Conservation (phyloP, 2,329 filamentous ascomycete genomes). For the Arthrinium phaeospermum region DNA sequence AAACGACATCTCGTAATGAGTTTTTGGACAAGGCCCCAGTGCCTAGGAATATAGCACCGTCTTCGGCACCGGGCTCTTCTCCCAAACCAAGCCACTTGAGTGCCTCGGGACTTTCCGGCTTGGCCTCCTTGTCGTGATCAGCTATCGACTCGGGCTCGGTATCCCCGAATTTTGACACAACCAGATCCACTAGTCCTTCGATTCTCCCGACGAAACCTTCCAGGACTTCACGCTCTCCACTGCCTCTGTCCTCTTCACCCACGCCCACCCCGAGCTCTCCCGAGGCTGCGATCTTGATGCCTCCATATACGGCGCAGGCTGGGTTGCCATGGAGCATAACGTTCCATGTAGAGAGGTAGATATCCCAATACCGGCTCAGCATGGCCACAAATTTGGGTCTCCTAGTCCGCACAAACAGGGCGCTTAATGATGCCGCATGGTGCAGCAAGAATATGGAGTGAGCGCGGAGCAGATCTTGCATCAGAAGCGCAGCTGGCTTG, state of each 20-base stretch:
- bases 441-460: conserved; percentile 87
- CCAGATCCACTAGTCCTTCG: conserved; percentile 83
- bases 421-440: conserved; percentile 76
- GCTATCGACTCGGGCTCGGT: conserved; percentile 33
- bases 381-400: conserved; percentile 73
- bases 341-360: conserved; percentile 77
- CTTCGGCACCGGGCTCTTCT: conserved; percentile 69
- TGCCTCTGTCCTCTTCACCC: conserved; percentile 93
- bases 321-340: conserved; percentile 91
- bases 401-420: conserved; percentile 68
- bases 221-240: conserved; percentile 89
- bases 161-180: conserved; percentile 83
- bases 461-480: conserved; percentile 81
- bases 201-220: conserved; percentile 84
- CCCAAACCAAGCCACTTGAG: conserved; percentile 78
- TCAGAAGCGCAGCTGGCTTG: conserved; percentile 77
- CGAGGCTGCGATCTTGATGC: conserved; percentile 85
- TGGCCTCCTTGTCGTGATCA: conserved; percentile 27
- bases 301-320: conserved; percentile 76
- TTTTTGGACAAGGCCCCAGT: conserved; percentile 73
- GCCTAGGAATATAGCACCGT: conserved; percentile 88
- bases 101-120: conserved; percentile 32
- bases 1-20: conserved; percentile 74
- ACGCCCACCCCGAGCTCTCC: conserved; percentile 94
- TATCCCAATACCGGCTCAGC: conserved; percentile 82